Conservation (phyloP, 2,329 filamentous ascomycete species). For the Paramyrothecium roridum region DNA sequence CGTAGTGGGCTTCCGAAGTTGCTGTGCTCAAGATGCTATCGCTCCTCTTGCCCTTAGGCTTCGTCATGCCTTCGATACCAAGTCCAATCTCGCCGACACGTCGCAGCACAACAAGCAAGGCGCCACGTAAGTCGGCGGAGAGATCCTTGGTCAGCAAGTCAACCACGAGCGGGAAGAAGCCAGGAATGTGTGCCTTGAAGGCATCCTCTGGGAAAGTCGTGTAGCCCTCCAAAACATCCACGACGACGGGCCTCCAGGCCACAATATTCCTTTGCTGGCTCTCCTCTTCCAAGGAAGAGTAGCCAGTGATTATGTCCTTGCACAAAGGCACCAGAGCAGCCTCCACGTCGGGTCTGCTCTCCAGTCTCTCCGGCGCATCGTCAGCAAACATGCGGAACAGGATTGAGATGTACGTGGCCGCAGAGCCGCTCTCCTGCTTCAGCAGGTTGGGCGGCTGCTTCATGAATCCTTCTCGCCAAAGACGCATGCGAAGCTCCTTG, state of each 20-base stretch:
- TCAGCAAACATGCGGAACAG: conserved; percentile 97
- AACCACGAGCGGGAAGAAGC: conserved; percentile 83
- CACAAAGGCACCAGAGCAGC: conserved; percentile 90
- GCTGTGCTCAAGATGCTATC: conserved; percentile 36
- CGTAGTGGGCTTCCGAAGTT: conserved; percentile 19
- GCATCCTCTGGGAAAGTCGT: conserved; percentile 75
- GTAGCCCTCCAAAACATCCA: conserved; percentile 94
- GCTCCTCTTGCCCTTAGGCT: conserved; percentile 28
- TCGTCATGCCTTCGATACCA: conserved; percentile 50
- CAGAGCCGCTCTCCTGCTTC: conserved; percentile 92
- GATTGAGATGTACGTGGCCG: conserved; percentile 93
- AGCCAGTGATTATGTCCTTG: conserved; percentile 87
- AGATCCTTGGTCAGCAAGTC: conserved; percentile 82
- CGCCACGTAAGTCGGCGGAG: conserved; percentile 71
- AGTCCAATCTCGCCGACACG: conserved; percentile 77
- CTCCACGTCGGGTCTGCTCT: conserved; percentile 80
- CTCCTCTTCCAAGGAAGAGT: conserved; percentile 86
- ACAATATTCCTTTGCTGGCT: conserved; percentile 96
- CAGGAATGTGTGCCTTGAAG: conserved; percentile 74
- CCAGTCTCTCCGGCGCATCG: conserved; percentile 74
- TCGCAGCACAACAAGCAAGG: conserved; percentile 73
- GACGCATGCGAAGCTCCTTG: conserved; percentile 87
- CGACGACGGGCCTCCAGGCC: conserved; percentile 95
- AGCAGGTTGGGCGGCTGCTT: conserved; percentile 96
- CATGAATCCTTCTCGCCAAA: conserved; percentile 99